Conservation (phyloP, 805 yeast genomes). For the Kregervanrija delftensis region DNA sequence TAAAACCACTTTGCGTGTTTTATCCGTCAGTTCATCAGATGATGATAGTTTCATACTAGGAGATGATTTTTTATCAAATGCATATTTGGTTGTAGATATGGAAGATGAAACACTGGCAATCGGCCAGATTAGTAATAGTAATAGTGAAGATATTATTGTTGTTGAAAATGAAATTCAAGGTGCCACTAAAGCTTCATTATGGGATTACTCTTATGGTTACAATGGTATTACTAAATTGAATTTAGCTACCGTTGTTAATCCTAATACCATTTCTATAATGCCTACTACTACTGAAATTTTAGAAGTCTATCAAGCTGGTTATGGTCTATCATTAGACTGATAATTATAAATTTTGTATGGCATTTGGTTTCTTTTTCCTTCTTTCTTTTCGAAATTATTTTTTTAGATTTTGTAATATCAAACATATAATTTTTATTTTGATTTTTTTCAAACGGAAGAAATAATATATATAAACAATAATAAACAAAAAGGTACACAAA, state of each 20-base stretch:
- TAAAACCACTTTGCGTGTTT: conserved; percentile 6
- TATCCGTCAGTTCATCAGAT: conserved; percentile 10
- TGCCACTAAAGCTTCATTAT: conserved; percentile 2
- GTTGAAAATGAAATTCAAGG: conserved; percentile 5
- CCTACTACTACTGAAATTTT: neutral
- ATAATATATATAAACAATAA: neutral
- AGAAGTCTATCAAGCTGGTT: conserved; percentile 1
- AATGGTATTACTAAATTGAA: neutral
- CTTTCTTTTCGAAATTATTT: too few species aligned
- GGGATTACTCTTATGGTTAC: conserved; percentile 6
- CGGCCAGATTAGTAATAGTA: conserved; percentile 26
- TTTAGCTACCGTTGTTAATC: neutral
- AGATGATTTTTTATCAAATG: conserved; percentile 44
- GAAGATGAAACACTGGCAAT: conserved; percentile 37
- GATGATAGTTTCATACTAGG: conserved; percentile 39
- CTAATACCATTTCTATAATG: neutral
- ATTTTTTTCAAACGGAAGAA: neutral
- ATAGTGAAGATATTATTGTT: neutral
- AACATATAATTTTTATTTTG: neutral
- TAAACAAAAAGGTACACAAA: neutral
- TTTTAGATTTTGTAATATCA: too few species aligned
- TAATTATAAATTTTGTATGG: neutral
- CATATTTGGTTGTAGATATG: conserved; percentile 49
- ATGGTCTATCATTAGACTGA: neutral
- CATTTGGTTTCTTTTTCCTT: too few species aligned